A percentile compares a stretch with the other conserved stretches of the same genome.
Conservation (phyloP, 257 asterid genomes). For the Fraxinus pennsylvanica region DNA sequence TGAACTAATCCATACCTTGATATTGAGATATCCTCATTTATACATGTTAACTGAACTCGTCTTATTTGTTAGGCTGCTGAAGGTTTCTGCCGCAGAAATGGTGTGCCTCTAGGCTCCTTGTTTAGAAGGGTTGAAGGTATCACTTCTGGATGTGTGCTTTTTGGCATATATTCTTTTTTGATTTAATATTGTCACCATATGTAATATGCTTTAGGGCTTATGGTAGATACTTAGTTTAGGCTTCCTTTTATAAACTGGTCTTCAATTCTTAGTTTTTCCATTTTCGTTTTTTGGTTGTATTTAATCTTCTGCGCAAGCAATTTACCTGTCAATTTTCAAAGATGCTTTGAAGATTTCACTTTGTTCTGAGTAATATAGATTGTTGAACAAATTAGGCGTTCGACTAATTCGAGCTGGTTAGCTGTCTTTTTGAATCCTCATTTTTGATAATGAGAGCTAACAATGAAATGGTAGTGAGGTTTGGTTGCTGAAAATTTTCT, state of each 20-base stretch:
- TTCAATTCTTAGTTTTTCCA: too few relatives aligned
- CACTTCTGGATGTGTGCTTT: conserved; percentile 1
- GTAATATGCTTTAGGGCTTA: too few relatives aligned
- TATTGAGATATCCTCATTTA: conserved; percentile 4
- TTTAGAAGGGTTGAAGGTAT: conserved; percentile 79
- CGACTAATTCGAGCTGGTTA: background rate
- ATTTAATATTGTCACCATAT: conserved; percentile 14
- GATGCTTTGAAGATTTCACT: background rate
- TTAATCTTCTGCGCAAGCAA: too few relatives aligned
- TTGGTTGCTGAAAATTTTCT: background rate
- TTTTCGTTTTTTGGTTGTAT: too few relatives aligned
- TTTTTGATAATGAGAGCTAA: background rate
- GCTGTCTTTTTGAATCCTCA: background rate
- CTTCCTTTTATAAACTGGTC: too few relatives aligned
- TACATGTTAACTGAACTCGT: conserved; percentile 23
- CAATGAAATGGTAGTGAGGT: background rate
- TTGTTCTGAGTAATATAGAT: background rate
- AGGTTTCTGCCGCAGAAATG: conserved; percentile 89
- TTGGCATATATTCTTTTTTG: background rate
- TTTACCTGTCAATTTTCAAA: background rate
- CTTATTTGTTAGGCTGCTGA: conserved; percentile 81
- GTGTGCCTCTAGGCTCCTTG: conserved; percentile 73
- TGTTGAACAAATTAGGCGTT: background rate
- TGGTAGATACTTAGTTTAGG: too few relatives aligned
- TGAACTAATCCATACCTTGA: conserved; percentile 12